Conservation (phyloP, 176 grass and related monocot species). For the Eleusine coracana region DNA sequence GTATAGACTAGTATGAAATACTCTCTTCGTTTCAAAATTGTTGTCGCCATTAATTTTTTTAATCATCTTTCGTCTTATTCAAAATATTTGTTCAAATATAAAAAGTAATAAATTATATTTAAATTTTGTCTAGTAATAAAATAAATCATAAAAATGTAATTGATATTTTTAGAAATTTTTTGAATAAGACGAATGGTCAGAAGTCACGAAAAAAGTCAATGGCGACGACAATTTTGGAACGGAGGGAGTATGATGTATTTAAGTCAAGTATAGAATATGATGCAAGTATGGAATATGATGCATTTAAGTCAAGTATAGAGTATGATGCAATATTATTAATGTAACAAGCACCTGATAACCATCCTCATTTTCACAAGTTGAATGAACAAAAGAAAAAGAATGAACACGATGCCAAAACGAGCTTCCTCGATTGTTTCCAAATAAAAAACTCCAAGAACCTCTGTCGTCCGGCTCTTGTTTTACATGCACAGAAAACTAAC, state of each 20-base stretch:
- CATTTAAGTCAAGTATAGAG: neutral
- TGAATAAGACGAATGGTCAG: no score
- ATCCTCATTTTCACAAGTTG: neutral
- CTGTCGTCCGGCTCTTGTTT: slow-evolving; percentile 12
- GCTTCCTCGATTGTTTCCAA: slow-evolving; percentile 17
- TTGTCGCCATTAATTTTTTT: no score
- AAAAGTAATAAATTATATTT: no score
- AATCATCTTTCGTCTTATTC: no score
- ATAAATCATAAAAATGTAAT: no score
- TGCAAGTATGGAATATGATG: neutral
- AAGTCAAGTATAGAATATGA: neutral
- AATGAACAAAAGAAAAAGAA: neutral
- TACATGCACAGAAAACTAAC: neutral
- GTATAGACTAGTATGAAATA: no score
- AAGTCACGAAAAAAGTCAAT: no score
- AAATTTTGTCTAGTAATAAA: no score
- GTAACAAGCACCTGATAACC: slow-evolving; percentile 9
- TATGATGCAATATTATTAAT: slow-evolving; percentile 27
- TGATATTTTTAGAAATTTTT: no score
- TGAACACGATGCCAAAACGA: neutral
- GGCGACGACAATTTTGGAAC: no score
- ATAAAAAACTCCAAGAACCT: slow-evolving; percentile 5
- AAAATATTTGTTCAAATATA: no score
- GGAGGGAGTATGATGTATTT: neutral
- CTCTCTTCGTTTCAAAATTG: no score